Evolutionary conservation across 345 rosid genomes (phyloP), one percentile per base, ranked within the genome.

Genomic region (Triadica sebifera): DNA sequence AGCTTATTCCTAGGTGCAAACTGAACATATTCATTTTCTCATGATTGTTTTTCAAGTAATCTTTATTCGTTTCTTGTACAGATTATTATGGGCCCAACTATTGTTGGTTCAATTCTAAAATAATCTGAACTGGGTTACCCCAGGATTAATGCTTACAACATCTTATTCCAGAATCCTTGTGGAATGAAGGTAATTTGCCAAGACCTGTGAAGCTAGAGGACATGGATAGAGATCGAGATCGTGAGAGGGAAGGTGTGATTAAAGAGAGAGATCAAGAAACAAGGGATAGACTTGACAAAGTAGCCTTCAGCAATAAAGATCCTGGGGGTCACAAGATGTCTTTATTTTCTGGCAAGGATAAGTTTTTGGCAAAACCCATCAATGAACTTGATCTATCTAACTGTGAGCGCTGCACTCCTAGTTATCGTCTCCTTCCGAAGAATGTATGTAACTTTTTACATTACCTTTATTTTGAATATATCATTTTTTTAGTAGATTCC

Each of bases 381-480:
- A 91, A 88, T 71, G 99, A 95, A 80, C 94, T 95, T 71, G 98
- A 95, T 83, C 89, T 93, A 47, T 93, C 98, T 10, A 90, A 96
- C 81, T 93, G 98, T 83, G 98, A 93, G 82, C 87, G 89, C 29
- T 93, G 99, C 86, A 91, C 97, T 77, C 98, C 99, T 79, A 96
- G 99, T 74, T 95, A 95, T 81, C 92, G 99, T 39, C 91, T 93
- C 76, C 92, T 95, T 73, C 99, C 99, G 67, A 88, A 89, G 79
- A 88, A 85, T 84, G 99, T 95, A 83, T 58, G 89, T 57, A 51
- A 57, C 43, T 43, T 45, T 47, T 57, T 20, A 7, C 5, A 50
- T 73, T 16, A 37, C 50, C 16, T 47, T 45, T 46, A 22, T 25
- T 50, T 50, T 73, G 78, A 69, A 63, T 46, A 17, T 20, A 8